phyloP scores from a whole-genome alignment of 140 eudicot genomes.

The Stevia rebaudiana region DNA sequence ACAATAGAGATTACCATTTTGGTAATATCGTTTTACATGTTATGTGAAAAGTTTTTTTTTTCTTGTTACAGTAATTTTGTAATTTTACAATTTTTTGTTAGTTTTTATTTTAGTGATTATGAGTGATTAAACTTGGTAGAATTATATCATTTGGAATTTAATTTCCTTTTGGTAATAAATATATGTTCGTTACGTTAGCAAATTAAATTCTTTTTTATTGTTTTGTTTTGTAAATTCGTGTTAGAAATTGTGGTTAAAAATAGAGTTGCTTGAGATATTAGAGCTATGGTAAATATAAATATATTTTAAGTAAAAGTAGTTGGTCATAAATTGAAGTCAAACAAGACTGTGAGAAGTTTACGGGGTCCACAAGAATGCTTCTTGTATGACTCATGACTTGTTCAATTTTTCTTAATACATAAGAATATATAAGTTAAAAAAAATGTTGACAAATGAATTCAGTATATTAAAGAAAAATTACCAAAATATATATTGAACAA shows the following conservation, averaged over 20 bases:
- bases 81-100: neutral
- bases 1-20: no score
- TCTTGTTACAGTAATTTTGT: slow-evolving; percentile 6
- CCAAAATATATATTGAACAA: no score
- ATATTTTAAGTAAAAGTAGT: no score
- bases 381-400: slow-evolving; percentile 18
- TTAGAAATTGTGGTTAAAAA: neutral
- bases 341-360: slow-evolving; percentile 15
- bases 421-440: no score
- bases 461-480: no score
- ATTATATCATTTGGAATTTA: slow-evolving; percentile 2
- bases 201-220: neutral
- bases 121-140: slow-evolving; percentile 9
- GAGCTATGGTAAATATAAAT: no score
- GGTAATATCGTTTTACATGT: slow-evolving; percentile 8
- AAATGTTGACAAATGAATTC: no score
- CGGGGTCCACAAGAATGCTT: slow-evolving; percentile 24
- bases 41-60: slow-evolving; percentile 12
- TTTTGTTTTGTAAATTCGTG: neutral
- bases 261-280: no score
- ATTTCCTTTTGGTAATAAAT: slow-evolving; percentile 10
- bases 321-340: slow-evolving; percentile 26
- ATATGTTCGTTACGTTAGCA: neutral
- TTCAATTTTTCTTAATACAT: no score
- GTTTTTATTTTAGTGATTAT: slow-evolving; percentile 5